Conservation (phyloP, 2,329 filamentous ascomycete genomes). For the Parastagonospora nodorum region DNA sequence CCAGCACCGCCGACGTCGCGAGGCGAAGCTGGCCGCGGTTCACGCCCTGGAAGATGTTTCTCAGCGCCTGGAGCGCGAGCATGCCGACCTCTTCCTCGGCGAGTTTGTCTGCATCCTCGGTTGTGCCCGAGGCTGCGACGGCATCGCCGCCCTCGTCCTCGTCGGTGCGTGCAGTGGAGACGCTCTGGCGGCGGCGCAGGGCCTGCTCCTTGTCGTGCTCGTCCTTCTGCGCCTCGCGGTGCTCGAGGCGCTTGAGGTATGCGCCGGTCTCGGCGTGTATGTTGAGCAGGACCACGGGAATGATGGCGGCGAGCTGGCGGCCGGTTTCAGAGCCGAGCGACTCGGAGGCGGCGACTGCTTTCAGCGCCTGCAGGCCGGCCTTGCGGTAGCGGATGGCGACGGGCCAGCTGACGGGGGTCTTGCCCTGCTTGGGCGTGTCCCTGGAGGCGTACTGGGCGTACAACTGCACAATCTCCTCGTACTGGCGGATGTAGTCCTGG, state of each 20-base stretch:
- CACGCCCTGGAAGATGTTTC: slow-evolving; percentile 81
- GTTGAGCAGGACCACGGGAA: slow-evolving; percentile 87
- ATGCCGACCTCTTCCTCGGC: slow-evolving; percentile 88
- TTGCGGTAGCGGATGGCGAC: slow-evolving; percentile 69
- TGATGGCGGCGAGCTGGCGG: slow-evolving; percentile 75
- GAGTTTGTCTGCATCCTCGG: slow-evolving; percentile 84
- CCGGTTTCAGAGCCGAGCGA: slow-evolving; percentile 75
- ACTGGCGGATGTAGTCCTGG: slow-evolving; percentile 79
- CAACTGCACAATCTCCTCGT: slow-evolving; percentile 77
- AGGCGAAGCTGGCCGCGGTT: slow-evolving; percentile 81
- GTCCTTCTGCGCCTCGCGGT: slow-evolving; percentile 70
- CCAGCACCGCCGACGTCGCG: slow-evolving; percentile 74
- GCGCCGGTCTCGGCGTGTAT: slow-evolving; percentile 76
- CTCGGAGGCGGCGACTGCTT: slow-evolving; percentile 79
- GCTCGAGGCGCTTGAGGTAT: slow-evolving; percentile 70
- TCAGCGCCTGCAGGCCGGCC: slow-evolving; percentile 70
- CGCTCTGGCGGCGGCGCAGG: slow-evolving; percentile 73
- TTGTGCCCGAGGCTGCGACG: slow-evolving; percentile 74
- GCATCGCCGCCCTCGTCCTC: slow-evolving; percentile 71
- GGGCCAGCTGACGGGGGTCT: slow-evolving; percentile 66
- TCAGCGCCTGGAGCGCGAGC: slow-evolving; percentile 82
- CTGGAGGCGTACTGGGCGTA: slow-evolving; percentile 83
- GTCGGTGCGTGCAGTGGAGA: slow-evolving; percentile 75
- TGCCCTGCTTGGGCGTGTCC: slow-evolving; percentile 48
- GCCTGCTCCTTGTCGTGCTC: slow-evolving; percentile 69